Evolutionary conservation across 2,329 filamentous ascomycete species (phyloP).

Genomic region (Botrytis pseudocinerea): DNA sequence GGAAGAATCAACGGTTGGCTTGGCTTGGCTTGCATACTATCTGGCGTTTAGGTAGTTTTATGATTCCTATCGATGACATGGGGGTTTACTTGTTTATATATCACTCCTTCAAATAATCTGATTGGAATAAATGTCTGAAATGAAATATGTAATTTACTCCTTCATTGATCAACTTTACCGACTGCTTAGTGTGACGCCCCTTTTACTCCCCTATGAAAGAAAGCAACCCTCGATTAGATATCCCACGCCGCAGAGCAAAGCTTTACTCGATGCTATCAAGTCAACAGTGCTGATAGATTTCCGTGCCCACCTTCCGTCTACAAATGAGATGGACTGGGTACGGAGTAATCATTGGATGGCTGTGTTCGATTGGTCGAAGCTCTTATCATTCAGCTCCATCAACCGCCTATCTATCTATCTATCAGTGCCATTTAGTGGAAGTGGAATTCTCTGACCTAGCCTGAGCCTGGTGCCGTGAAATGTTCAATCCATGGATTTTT

Average conservation of each 20-base stretch:
- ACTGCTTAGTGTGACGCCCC: background rate
- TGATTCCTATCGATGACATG: background rate
- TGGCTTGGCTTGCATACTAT: constrained; percentile 4
- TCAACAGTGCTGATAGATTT: constrained; percentile 13
- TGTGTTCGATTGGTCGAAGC: constrained; percentile 28
- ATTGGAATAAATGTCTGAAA: background rate
- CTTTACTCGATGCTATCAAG: constrained; percentile 18
- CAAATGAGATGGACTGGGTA: background rate
- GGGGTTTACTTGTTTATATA: background rate
- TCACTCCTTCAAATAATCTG: background rate
- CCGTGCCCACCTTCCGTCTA: constrained; percentile 13
- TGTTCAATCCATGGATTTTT: constrained; percentile 6
- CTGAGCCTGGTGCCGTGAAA: background rate
- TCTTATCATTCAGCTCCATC: constrained; percentile 29
- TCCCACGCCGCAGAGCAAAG: background rate
- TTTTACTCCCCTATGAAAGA: background rate
- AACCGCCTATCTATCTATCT: constrained; percentile 20
- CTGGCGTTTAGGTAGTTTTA: constrained; percentile 16
- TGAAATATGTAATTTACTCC: background rate
- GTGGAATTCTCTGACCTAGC: background rate
- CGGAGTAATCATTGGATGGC: background rate
- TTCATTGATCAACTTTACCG: background rate
- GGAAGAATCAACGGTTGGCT: constrained; percentile 9
- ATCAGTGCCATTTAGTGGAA: background rate
- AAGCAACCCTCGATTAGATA: background rate